These are phyloP conservation scores for Entoloma clypeatum DNA, from an alignment of 1,284 basidiomycete genomes.

Conservation along the genomic window DNA sequence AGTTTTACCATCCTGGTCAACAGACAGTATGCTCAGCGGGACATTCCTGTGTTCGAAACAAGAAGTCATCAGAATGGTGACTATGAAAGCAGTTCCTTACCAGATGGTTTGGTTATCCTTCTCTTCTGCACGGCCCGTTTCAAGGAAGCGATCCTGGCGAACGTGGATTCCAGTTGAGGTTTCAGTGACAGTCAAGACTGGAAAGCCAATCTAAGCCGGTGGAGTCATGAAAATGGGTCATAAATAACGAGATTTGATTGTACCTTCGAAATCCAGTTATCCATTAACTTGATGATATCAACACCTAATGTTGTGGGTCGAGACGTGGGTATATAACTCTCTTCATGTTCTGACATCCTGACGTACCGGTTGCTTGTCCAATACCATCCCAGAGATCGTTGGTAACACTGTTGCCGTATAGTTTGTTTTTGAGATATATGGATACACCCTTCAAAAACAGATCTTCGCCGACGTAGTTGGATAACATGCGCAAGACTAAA, in stretches of 20 bases:
- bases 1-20: conserved; percentile 54
- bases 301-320: conserved; percentile 39
- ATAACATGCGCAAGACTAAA: conserved; percentile 88
- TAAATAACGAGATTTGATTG: conserved; percentile 11
- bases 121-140: conserved; percentile 73
- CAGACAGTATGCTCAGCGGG: conserved; percentile 76
- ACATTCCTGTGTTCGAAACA: conserved; percentile 52
- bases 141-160: conserved; percentile 91
- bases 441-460: conserved; percentile 86
- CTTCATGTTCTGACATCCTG: neutral
- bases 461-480: conserved; percentile 86
- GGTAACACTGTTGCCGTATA: conserved; percentile 83
- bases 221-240: neutral
- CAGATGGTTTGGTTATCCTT: conserved; percentile 92
- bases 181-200: conserved; percentile 86
- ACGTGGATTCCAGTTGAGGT: conserved; percentile 64
- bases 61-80: conserved; percentile 4
- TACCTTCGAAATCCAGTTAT: conserved; percentile 89
- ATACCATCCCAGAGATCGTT: conserved; percentile 91
- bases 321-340: neutral
- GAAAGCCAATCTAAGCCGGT: conserved; percentile 68
- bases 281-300: conserved; percentile 83
- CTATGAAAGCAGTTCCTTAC: conserved; percentile 35
- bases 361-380: conserved; percentile 60
- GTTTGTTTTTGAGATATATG: conserved; percentile 82